phyloP scores from a whole-genome alignment of 306 rosid species.

The Glycine latifolia region DNA sequence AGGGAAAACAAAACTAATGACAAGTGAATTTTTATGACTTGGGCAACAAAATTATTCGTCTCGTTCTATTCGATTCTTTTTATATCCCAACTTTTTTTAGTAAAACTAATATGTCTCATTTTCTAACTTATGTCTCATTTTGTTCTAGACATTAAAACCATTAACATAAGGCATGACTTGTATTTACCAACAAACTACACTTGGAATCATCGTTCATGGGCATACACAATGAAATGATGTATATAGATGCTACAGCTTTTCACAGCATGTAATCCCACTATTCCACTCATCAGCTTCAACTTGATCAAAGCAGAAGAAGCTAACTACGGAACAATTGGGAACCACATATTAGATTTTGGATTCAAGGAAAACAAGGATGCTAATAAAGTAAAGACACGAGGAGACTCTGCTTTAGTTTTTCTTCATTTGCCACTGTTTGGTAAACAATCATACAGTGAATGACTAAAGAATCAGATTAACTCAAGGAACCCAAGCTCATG shows the following conservation, averaged over 20 bases:
- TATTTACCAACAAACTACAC: background rate
- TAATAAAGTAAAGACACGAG: background rate
- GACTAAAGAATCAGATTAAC: constrained; percentile 40
- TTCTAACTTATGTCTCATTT: background rate
- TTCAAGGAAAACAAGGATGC: constrained; percentile 8
- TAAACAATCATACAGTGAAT: constrained; percentile 8
- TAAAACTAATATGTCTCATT: background rate
- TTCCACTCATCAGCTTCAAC: constrained; percentile 17
- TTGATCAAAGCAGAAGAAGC: constrained; percentile 22
- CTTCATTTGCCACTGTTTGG: constrained; percentile 30
- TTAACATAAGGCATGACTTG: constrained; percentile 25
- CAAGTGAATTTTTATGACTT: background rate
- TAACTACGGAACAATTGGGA: constrained; percentile 18
- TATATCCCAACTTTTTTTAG: no score
- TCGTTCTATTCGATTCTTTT: no score
- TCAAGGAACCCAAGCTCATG: constrained; percentile 27
- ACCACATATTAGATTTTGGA: constrained; percentile 17
- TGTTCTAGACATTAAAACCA: background rate
- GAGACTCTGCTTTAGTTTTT: constrained; percentile 33
- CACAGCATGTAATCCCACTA: constrained; percentile 36
- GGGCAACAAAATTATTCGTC: no score
- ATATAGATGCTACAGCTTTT: constrained; percentile 1
- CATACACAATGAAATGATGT: constrained; percentile 14
- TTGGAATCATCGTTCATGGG: constrained; percentile 25
- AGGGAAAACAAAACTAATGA: background rate